Percentiles rank a stretch among this genome's conserved stretches.
Evolutionary conservation across 257 asterid genomes (phyloP).

Genomic region (Scutellaria barbata): DNA sequence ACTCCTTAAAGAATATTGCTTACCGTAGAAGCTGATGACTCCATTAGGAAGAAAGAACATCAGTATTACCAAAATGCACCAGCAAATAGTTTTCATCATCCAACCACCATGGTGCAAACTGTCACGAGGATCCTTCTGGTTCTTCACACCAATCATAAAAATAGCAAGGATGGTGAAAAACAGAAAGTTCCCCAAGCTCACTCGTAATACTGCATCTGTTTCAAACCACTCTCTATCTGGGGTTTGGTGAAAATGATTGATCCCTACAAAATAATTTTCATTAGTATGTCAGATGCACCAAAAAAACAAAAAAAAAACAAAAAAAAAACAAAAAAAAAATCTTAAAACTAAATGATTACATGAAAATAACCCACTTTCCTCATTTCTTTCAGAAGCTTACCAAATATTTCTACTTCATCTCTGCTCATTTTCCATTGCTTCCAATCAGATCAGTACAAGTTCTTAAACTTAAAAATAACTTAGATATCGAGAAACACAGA

Average conservation of each 20-base stretch:
- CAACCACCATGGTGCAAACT: slow-evolving; percentile 92
- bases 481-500: slow-evolving; percentile 7
- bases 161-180: slow-evolving; percentile 82
- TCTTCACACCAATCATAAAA: slow-evolving; percentile 86
- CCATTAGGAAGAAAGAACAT: slow-evolving; percentile 92
- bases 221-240: slow-evolving; percentile 98
- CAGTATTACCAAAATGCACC: slow-evolving; percentile 85
- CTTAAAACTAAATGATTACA: neutral
- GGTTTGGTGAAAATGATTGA: slow-evolving; percentile 84
- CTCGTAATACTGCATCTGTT: slow-evolving; percentile 93
- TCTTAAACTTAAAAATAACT: neutral
- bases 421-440: neutral
- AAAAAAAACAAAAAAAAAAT: neutral
- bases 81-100: slow-evolving; percentile 90
- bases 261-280: slow-evolving; percentile 59
- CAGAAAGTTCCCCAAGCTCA: slow-evolving; percentile 93
- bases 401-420: slow-evolving; percentile 4
- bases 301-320: neutral
- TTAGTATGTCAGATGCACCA: slow-evolving; percentile 24
- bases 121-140: slow-evolving; percentile 94
- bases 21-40: slow-evolving; percentile 89
- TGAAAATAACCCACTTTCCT: neutral
- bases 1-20: slow-evolving; percentile 26
- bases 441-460: slow-evolving; percentile 2
- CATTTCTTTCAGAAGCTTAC: neutral